Evolutionary conservation across 1,284 basidiomycete species (phyloP).

Genomic region (Malassezia slooffiae): DNA sequence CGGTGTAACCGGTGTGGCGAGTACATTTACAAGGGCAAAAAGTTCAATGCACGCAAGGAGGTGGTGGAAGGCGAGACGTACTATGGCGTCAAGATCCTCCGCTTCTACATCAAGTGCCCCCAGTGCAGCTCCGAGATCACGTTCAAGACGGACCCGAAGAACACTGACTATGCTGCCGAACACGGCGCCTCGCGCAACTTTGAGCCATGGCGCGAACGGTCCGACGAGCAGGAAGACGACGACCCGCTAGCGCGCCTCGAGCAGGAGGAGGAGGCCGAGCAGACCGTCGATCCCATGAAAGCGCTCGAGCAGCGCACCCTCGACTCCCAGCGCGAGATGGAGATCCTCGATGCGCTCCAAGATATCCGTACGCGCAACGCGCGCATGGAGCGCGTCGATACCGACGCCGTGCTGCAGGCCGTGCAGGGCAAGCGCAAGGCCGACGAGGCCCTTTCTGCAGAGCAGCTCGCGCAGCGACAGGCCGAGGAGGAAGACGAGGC

Average conservation of each 20-base stretch:
- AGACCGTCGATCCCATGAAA: conserved; percentile 83
- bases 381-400: conserved; percentile 60
- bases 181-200: conserved; percentile 42
- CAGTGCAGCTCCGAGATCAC: conserved; percentile 80
- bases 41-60: conserved; percentile 98
- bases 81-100: conserved; percentile 85
- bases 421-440: conserved; percentile 19
- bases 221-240: conserved; percentile 9
- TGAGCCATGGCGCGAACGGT: conserved; percentile 37
- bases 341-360: conserved; percentile 87
- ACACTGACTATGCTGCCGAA: conserved; percentile 40
- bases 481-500: conserved; percentile 85
- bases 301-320: conserved; percentile 80
- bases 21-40: conserved; percentile 88
- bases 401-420: conserved; percentile 28
- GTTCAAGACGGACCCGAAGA: conserved; percentile 98
- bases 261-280: conserved; percentile 23
- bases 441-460: conserved; percentile 17
- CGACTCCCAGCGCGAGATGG: conserved; percentile 94
- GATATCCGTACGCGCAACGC: conserved; percentile 89
- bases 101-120: conserved; percentile 46
- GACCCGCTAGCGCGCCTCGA: conserved; percentile 19
- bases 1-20: conserved; percentile 72
- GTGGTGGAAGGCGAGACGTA: conserved; percentile 94
- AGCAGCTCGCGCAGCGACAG: too few relatives aligned